Evolutionary conservation across 345 rosid genomes (phyloP), one percentile per base, ranked within the genome.

Genomic region (Eucalyptus pauciflora): DNA sequence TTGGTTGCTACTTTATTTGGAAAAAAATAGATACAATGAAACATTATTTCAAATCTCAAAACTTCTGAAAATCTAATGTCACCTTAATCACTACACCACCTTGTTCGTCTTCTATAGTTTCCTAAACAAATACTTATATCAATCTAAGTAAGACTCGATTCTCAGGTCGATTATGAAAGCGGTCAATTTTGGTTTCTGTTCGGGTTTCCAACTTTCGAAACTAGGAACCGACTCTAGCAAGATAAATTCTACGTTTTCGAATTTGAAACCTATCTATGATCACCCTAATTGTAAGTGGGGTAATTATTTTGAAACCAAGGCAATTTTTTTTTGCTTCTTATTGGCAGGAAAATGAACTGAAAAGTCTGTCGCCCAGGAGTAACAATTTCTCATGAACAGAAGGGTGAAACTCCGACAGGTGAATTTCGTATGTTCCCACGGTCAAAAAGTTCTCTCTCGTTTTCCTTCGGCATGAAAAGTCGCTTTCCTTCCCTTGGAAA

Each of bases 161-260:
- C 45, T 5, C 13, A 22, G 5, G 25, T 18, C 4, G 3, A 18
- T 71, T 13, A 33, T 17, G 83, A 25, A 41, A 76, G 85, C 0
- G 1, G 48, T 0, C 2, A 3, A 25, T 20, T 41, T 0, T 37
- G 4, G 1, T 4, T 31, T 6, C 5, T 2, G 0, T 71, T 71
- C 1, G 7, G 22, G 0, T 20, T 37, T 24, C 4, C 5, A 18
- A 0, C 37, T 20, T 24, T 11, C 1, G 4, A 37, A 71, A 20
- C 2, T 3, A 1, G 2, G 25, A 18, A 5, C 25, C 14, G 2
- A 37, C 25, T 71, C 14, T 71, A 17, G 6, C 7, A 5, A 11
- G 81, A 17, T 37, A 33, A 71, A 71, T 18, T 37, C 45, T 13
- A 33, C 7, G 7, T 69, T 17, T 71, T 69, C 0, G 7, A 10